phyloP scores from a whole-genome alignment of 73 alveolate genomes.

The Paramecium bursaria region DNA sequence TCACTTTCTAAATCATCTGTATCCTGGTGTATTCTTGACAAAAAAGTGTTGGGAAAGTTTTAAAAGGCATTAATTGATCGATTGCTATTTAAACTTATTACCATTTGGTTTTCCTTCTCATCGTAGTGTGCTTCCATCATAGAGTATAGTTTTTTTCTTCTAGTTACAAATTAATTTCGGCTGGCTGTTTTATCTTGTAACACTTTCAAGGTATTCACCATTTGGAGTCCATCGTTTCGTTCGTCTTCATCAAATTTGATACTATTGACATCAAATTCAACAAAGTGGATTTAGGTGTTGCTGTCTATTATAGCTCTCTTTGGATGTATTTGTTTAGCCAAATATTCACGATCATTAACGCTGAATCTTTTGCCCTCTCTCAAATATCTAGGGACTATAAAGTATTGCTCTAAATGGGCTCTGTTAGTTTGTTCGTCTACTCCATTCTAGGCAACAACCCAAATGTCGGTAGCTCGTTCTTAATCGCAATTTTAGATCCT shows the following conservation, averaged over 20 bases:
- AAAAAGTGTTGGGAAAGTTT: conserved; percentile 31
- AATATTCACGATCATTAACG: background rate
- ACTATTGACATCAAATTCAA: conserved; percentile 7
- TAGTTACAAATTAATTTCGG: conserved; percentile 21
- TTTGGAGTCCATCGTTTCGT: conserved; percentile 9
- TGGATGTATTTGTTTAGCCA: background rate
- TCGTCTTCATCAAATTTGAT: conserved; percentile 48
- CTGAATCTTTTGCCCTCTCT: conserved; percentile 34
- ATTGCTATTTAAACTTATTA: background rate
- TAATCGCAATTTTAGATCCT: background rate
- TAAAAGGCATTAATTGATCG: conserved; percentile 30
- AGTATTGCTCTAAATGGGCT: background rate
- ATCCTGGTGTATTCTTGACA: conserved; percentile 8
- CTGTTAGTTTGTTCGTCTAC: too few relatives aligned
- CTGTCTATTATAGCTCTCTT: conserved; percentile 36
- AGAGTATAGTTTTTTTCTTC: conserved; percentile 25
- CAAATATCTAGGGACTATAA: conserved; percentile 8
- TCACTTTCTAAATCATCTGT: conserved; percentile 61
- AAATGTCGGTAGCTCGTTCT: background rate
- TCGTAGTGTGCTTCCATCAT: conserved; percentile 55
- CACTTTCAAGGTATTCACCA: conserved; percentile 23
- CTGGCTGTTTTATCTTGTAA: conserved; percentile 53
- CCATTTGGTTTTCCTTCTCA: conserved; percentile 46
- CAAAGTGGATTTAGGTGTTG: background rate
- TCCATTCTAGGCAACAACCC: background rate